Evolutionary conservation across 1,139 yeast species (phyloP), one percentile per base, ranked within the genome.

Genomic region (Scheffersomyces cryptocercus): DNA sequence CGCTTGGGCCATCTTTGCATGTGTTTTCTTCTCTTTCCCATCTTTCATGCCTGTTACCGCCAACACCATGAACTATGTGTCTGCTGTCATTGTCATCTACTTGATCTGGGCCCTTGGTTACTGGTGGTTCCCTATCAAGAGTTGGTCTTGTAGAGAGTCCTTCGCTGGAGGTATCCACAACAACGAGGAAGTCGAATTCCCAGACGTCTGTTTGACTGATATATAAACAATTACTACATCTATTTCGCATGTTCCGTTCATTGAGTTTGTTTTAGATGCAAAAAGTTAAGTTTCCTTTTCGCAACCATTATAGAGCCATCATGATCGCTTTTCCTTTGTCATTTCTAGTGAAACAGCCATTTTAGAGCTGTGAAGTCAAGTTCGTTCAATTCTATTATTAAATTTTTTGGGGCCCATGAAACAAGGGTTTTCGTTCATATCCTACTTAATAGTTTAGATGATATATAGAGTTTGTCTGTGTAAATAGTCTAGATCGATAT

Each of bases 21-120:
- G 80, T 41, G 82, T 82, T 5, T 78, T 85, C 61, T 83, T 81
- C 65, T 79, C 85, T 30, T 82, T 85, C 67, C 93, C 93, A 39
- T 72, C 82, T 36, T 67, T 67, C 39, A 75, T 81, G 75, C 91
- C 91, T 1, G 89, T 78, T 2, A 72, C 77, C 3, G 77, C 74
- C 33, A 76, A 77, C 41, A 74, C 76, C 53, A 84, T 85, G 87
- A 85, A 85, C 66, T 85, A 85, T 58, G 85, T 85, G 29, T 71
- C 81, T n/a, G 88, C 76, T 6, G 86, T 84, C 15, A 69, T 83
- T 49, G 84, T 68, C 1, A 79, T 81, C 24, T 81, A 79, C 58
- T 62, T 79, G 12, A 47, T 78, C 3, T 81, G 79, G 62, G 71
- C 83, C 8, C 50, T 84, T 39, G 64, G 70, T 5, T 82, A 81